Percentiles rank a stretch among this genome's conserved stretches.
These are phyloP conservation scores for Vachellia pachyceras DNA, from an alignment of 306 rosid species.

Conservation along the genomic window DNA sequence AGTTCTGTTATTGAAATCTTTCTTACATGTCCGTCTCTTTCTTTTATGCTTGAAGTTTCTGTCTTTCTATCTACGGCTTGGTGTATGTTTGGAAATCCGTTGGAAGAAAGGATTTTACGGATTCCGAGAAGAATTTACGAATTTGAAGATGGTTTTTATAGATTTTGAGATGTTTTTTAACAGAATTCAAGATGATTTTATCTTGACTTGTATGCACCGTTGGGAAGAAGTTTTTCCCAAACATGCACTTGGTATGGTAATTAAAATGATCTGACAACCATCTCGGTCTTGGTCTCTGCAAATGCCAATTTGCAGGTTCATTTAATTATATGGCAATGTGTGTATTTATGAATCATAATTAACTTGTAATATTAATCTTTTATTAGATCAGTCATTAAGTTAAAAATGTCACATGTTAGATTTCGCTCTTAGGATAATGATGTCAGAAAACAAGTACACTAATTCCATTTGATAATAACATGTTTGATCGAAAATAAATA, in stretches of 20 bases:
- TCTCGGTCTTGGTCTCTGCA: conserved; percentile 5
- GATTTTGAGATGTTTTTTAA: too few species aligned
- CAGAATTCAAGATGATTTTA: too few species aligned
- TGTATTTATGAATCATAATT: not conserved
- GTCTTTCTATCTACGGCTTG: not conserved
- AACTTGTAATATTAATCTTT: not conserved
- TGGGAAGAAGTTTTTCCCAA: too few species aligned
- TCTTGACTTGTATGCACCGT: too few species aligned
- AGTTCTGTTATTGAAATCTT: not conserved
- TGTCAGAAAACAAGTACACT: not conserved
- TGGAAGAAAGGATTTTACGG: too few species aligned
- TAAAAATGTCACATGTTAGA: not conserved
- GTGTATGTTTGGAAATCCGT: too few species aligned
- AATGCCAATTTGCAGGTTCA: not conserved
- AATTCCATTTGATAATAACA: too few species aligned
- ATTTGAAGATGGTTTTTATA: too few species aligned
- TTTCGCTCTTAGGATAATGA: not conserved
- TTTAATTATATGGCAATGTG: not conserved
- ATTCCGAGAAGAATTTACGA: too few species aligned
- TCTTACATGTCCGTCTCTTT: not conserved
- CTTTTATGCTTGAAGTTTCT: not conserved
- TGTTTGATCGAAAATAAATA: too few species aligned
- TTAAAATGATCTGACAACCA: not conserved
- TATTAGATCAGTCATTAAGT: not conserved
- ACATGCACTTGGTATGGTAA: too few species aligned